Conservation (phyloP, 148 eudicot genomes). For the Fagopyrum tataricum region DNA sequence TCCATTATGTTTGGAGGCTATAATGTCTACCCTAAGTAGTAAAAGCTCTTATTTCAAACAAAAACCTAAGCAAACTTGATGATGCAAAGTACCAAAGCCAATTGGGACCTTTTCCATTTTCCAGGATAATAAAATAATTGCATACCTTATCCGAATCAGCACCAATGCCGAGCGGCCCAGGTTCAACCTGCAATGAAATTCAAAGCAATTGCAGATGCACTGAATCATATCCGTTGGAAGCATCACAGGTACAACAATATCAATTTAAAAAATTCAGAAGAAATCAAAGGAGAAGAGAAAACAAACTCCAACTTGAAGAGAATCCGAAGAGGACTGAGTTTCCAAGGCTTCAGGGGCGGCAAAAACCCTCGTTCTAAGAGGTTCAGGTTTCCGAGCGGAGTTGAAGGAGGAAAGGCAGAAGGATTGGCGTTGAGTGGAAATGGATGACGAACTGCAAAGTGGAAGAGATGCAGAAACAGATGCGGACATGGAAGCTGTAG, state of each 20-base stretch:
- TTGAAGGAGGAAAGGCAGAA: conserved; percentile 18
- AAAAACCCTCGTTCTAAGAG: conserved; percentile 26
- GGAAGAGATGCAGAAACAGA: conserved; percentile 24
- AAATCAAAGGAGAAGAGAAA: background rate
- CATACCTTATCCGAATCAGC: conserved; percentile 36
- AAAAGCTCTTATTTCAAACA: background rate
- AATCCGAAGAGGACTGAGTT: conserved; percentile 14
- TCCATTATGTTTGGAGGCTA: background rate
- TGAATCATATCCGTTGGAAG: background rate
- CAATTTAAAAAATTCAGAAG: background rate
- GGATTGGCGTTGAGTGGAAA: conserved; percentile 20
- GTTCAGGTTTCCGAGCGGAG: conserved; percentile 16
- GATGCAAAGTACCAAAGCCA: background rate
- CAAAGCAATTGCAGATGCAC: background rate
- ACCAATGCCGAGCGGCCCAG: conserved; percentile 31
- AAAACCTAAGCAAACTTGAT: background rate
- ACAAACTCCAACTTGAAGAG: conserved; percentile 16
- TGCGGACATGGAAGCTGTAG: conserved; percentile 30
- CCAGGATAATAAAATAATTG: background rate
- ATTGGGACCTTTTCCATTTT: background rate
- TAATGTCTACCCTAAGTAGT: background rate
- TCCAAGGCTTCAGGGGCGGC: conserved; percentile 42
- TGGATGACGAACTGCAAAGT: conserved; percentile 22
- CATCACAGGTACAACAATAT: too few relatives aligned
- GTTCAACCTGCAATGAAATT: conserved; percentile 13